phyloP scores from a whole-genome alignment of 805 yeast species.

The Metschnikowia continentalis region DNA sequence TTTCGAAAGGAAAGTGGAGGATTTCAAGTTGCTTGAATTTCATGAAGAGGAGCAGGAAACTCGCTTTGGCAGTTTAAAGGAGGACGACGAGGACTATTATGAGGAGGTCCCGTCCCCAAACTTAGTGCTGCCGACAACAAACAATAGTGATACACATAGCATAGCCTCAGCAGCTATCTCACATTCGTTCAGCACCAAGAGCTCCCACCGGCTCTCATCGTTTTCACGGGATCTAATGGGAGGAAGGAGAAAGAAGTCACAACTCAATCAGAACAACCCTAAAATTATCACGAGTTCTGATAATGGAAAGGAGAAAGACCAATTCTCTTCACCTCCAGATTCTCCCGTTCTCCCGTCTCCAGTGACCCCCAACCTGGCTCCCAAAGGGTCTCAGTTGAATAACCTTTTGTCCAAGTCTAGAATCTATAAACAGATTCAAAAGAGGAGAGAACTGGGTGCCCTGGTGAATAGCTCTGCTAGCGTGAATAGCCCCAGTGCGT shows the following conservation, averaged over 20 bases:
- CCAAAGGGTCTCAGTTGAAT: conserved; percentile 14
- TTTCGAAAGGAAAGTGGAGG: conserved; percentile 30
- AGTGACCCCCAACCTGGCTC: conserved; percentile 2
- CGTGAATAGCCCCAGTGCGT: conserved; percentile 19
- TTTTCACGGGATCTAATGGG: conserved; percentile 12
- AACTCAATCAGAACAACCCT: conserved; percentile 8
- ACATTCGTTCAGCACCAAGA: background rate
- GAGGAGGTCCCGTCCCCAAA: conserved; percentile 7
- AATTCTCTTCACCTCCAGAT: background rate
- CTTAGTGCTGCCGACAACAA: background rate
- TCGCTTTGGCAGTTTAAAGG: conserved; percentile 6
- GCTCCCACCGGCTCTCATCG: conserved; percentile 7
- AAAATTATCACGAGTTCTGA: background rate
- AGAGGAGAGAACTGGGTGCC: conserved; percentile 32
- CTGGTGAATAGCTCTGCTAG: conserved; percentile 14
- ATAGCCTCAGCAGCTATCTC: conserved; percentile 2
- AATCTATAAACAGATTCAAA: conserved; percentile 34
- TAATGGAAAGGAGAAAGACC: background rate
- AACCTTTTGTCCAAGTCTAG: conserved; percentile 29
- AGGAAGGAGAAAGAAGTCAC: conserved; percentile 12
- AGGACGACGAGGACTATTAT: conserved; percentile 11
- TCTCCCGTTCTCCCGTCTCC: conserved; percentile 2
- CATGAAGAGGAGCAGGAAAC: background rate
- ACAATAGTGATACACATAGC: conserved; percentile 2
- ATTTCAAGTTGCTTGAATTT: conserved; percentile 26